Percentiles rank a stretch among this genome's conserved stretches.
Evolutionary conservation across 2,329 filamentous ascomycete species (phyloP).

Genomic region (Ophiostoma novo-ulmi): DNA sequence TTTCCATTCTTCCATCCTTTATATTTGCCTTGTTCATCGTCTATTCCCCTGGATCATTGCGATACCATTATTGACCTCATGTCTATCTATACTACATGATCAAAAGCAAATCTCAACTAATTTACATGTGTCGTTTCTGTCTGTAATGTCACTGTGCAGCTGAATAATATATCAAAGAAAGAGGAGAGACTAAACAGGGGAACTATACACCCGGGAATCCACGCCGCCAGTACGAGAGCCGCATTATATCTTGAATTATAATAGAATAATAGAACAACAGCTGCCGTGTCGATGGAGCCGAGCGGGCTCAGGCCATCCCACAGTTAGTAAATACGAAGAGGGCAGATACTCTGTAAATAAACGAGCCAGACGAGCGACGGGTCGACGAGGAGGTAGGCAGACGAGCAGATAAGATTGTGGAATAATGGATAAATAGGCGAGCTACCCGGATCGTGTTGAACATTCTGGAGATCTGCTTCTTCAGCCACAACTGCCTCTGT

Average conservation of each 20-base stretch:
- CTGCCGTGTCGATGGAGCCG: background rate
- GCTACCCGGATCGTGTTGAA: background rate
- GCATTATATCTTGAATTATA: background rate
- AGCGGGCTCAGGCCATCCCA: background rate
- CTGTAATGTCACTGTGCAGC: background rate
- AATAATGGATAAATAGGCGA: background rate
- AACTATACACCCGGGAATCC: constrained; percentile 1
- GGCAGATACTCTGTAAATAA: background rate
- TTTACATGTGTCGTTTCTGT: background rate
- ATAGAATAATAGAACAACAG: background rate
- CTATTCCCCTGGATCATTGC: background rate
- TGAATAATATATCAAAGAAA: background rate
- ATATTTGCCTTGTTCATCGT: background rate
- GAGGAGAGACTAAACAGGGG: background rate
- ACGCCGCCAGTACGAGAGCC: background rate
- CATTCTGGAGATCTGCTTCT: background rate
- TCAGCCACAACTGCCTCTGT: background rate
- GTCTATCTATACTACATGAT: constrained; percentile 2
- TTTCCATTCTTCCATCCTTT: background rate
- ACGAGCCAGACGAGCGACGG: constrained; percentile 4
- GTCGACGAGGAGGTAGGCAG: background rate
- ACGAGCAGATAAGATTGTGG: background rate
- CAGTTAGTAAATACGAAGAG: background rate
- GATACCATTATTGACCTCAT: constrained; percentile 3
- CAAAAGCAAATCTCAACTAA: background rate